Conservation (phyloP, 2,329 filamentous ascomycete species). For the Pseudovirgaria hyperparasitica region DNA sequence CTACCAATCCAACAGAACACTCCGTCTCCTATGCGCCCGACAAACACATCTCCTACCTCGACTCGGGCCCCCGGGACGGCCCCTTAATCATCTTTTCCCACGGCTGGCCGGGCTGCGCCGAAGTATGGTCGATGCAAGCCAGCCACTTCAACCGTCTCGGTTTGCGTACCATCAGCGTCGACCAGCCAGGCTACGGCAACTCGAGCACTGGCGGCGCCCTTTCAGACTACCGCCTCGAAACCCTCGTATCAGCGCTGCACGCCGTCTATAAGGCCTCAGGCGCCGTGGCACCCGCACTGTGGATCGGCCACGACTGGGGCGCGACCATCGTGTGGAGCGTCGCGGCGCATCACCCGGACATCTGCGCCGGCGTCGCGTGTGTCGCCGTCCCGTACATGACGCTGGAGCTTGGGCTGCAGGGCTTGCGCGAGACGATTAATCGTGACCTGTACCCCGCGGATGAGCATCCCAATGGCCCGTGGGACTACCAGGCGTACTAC, state of each 20-base stretch:
- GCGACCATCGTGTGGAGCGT: slow-evolving; percentile 14
- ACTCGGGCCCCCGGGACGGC: slow-evolving; percentile 2
- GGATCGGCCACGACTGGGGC: slow-evolving; percentile 33
- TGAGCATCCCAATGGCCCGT: slow-evolving; percentile 22
- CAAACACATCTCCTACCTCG: slow-evolving; percentile 2
- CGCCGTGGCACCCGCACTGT: slow-evolving; percentile 24
- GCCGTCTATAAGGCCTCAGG: too few species aligned
- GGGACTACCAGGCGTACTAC: slow-evolving; percentile 17
- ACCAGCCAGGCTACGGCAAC: slow-evolving; percentile 17
- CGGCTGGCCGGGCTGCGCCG: slow-evolving; percentile 16
- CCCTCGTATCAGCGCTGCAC: too few species aligned
- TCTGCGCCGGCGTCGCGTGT: slow-evolving; percentile 10
- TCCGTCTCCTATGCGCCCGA: slow-evolving; percentile 3
- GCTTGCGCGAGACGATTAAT: slow-evolving; percentile 22
- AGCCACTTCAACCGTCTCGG: too few species aligned
- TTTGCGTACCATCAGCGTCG: slow-evolving; percentile 16
- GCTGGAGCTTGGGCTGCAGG: slow-evolving; percentile 26
- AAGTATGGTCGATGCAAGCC: slow-evolving; percentile 17
- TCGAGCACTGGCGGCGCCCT: slow-evolving; percentile 12
- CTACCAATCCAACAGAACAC: slow-evolving; percentile 1
- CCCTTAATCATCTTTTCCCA: slow-evolving; percentile 5
- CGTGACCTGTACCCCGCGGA: slow-evolving; percentile 30
- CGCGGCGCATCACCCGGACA: slow-evolving; percentile 11
- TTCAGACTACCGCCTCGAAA: slow-evolving; percentile 14
- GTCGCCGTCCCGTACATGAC: slow-evolving; percentile 25